Conservation (phyloP, 495 filamentous ascomycete species). For the Podospora pseudoanserina region DNA sequence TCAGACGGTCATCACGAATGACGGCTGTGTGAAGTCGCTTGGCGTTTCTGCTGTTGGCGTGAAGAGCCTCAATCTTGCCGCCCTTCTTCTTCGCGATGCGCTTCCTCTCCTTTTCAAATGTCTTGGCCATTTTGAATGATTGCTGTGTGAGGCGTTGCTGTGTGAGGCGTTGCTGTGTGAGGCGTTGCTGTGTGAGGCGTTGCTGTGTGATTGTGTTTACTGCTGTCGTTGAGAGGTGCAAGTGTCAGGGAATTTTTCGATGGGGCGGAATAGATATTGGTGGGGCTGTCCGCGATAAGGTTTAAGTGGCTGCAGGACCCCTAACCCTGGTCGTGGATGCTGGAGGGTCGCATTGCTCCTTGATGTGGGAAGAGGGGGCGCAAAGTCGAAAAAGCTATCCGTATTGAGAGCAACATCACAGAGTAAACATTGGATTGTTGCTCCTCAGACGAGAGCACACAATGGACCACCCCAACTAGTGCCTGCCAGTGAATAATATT, state of each 20-base stretch:
- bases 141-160: not conserved
- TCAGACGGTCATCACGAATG: conserved; percentile 71
- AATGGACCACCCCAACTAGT: not conserved
- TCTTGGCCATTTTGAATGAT: conserved; percentile 62
- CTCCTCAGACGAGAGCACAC: not conserved
- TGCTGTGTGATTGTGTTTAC: not conserved
- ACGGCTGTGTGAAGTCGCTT: conserved; percentile 69
- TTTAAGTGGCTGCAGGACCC: conserved; percentile 25
- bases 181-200: not conserved
- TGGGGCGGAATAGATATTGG: conserved; percentile 16
- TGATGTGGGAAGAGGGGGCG: not conserved
- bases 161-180: not conserved
- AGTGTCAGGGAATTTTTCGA: conserved; percentile 10
- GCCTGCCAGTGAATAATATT: not conserved
- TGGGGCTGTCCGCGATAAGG: conserved; percentile 31
- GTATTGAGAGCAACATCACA: not conserved
- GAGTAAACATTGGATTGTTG: not conserved
- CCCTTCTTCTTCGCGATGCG: conserved; percentile 76
- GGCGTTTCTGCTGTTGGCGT: conserved; percentile 78
- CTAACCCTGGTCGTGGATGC: conserved; percentile 10
- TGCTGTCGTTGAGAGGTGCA: not conserved
- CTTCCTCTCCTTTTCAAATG: conserved; percentile 75
- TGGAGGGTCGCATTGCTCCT: not conserved
- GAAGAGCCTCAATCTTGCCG: conserved; percentile 61
- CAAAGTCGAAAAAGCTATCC: not conserved